A percentile compares a stretch with the other conserved stretches of the same genome.
Evolutionary conservation across 768 basidiomycete species (phyloP).

Genomic region (Phylloporus sp.): DNA sequence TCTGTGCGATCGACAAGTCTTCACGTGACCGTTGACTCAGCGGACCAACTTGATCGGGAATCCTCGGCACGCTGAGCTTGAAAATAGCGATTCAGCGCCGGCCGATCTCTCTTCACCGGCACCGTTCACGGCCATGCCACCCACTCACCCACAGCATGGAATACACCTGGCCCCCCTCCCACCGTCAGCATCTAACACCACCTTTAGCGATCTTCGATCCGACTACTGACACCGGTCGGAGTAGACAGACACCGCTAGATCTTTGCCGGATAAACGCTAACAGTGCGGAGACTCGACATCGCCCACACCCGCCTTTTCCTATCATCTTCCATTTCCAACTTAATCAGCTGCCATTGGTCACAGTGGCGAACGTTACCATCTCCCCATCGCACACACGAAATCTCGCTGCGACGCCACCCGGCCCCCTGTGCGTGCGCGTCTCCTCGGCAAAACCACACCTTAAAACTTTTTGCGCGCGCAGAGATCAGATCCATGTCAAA

Average conservation of each 20-base stretch:
- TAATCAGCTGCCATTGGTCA: slow-evolving; percentile 8
- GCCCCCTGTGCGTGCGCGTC: not conserved
- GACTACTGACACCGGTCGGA: not conserved
- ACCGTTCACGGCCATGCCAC: not conserved
- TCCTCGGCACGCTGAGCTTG: slow-evolving; percentile 18
- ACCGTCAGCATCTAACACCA: no score
- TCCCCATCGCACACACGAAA: not conserved
- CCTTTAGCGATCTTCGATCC: not conserved
- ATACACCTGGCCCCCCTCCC: no score
- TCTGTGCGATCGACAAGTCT: slow-evolving; percentile 4
- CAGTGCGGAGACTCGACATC: not conserved
- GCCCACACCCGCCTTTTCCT: not conserved
- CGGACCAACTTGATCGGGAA: slow-evolving; percentile 17
- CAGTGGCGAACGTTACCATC: slow-evolving; percentile 13
- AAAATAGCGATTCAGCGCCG: slow-evolving; percentile 16
- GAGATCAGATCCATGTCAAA: slow-evolving; percentile 16
- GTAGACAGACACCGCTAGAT: not conserved
- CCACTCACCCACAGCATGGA: not conserved
- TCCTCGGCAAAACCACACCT: slow-evolving; percentile 12
- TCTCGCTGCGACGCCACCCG: slow-evolving; percentile 16
- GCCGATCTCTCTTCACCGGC: slow-evolving; percentile 2
- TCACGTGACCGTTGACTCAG: slow-evolving; percentile 14
- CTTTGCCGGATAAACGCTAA: not conserved
- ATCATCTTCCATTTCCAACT: slow-evolving; percentile 7
- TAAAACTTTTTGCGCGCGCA: not conserved